A percentile compares a stretch with the other conserved stretches of the same genome.
phyloP scores from a whole-genome alignment of 2,329 filamentous ascomycete species.

The Orbilia ellipsospora region DNA sequence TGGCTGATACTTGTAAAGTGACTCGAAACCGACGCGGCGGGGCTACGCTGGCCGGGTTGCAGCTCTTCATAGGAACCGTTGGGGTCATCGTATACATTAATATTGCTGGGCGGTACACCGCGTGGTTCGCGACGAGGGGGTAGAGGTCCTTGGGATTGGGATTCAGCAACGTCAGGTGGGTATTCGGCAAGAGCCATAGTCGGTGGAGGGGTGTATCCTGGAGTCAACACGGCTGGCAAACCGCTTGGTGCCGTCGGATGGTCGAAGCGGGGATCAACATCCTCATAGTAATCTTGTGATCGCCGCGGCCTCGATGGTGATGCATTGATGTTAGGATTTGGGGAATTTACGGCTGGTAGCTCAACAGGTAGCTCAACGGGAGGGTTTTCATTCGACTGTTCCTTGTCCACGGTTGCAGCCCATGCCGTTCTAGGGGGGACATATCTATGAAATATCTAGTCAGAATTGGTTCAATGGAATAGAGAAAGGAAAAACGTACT shows the following conservation, averaged over 20 bases:
- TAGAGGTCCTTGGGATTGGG: conserved; percentile 58
- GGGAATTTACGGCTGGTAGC: conserved; percentile 51
- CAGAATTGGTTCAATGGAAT: conserved; percentile 5
- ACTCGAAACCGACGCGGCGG: conserved; percentile 79
- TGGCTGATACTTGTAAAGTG: conserved; percentile 93
- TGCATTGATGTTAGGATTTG: conserved; percentile 23
- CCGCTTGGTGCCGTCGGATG: conserved; percentile 53
- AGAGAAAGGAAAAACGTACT: conserved; percentile 25
- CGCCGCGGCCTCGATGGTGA: conserved; percentile 45
- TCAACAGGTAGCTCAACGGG: conserved; percentile 58
- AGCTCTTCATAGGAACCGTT: conserved; percentile 72
- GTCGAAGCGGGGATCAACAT: conserved; percentile 84
- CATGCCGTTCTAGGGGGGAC: conserved; percentile 58
- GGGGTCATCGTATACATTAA: conserved; percentile 59
- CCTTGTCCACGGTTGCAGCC: conserved; percentile 37
- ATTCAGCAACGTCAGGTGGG: conserved; percentile 58
- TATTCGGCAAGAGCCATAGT: conserved; percentile 52
- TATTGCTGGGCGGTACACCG: neutral
- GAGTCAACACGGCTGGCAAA: conserved; percentile 48
- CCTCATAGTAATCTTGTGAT: conserved; percentile 80
- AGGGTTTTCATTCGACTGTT: conserved; percentile 3
- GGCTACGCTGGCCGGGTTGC: conserved; percentile 74
- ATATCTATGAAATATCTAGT: conserved; percentile 50
- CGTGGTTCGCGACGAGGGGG: conserved; percentile 57
- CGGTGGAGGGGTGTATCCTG: conserved; percentile 39